phyloP scores from a whole-genome alignment of 345 rosid species.

The Hypericum perforatum region DNA sequence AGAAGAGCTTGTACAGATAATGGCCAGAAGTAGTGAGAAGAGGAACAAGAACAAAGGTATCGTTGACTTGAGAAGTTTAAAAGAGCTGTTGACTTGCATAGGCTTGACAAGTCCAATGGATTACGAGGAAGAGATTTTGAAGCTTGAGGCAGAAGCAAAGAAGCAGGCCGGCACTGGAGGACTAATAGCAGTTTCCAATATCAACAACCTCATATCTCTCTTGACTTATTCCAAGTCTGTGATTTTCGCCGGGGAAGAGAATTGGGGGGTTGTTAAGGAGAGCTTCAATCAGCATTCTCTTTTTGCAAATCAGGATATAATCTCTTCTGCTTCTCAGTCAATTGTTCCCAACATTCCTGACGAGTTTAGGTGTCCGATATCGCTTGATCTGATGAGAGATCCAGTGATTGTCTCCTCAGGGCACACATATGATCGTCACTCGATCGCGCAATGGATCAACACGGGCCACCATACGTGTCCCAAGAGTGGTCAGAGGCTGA shows the following conservation, averaged over 20 bases:
- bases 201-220: constrained; percentile 51
- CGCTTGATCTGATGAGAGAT: constrained; percentile 58
- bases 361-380: constrained; percentile 56
- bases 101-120: constrained; percentile 34
- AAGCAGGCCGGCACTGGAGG: constrained; percentile 73
- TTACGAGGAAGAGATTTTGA: constrained; percentile 42
- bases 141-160: constrained; percentile 41
- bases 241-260: constrained; percentile 26
- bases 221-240: constrained; percentile 33
- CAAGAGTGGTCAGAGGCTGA: constrained; percentile 50
- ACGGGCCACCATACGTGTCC: constrained; percentile 66
- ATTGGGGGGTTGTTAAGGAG: constrained; percentile 14
- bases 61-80: constrained; percentile 23
- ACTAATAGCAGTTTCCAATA: constrained; percentile 44
- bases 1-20: constrained; percentile 32
- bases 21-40: constrained; percentile 34
- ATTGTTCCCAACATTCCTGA: constrained; percentile 32
- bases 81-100: constrained; percentile 32
- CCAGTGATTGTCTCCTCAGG: constrained; percentile 61
- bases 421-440: constrained; percentile 52
- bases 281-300: constrained; percentile 17
- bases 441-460: constrained; percentile 60
- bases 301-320: constrained; percentile 17
- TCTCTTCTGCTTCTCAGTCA: constrained; percentile 33
- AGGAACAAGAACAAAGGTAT: constrained; percentile 27